These are phyloP conservation scores for Alternaria viburni DNA, from an alignment of 2,329 filamentous ascomycete species.

Conservation along the genomic window DNA sequence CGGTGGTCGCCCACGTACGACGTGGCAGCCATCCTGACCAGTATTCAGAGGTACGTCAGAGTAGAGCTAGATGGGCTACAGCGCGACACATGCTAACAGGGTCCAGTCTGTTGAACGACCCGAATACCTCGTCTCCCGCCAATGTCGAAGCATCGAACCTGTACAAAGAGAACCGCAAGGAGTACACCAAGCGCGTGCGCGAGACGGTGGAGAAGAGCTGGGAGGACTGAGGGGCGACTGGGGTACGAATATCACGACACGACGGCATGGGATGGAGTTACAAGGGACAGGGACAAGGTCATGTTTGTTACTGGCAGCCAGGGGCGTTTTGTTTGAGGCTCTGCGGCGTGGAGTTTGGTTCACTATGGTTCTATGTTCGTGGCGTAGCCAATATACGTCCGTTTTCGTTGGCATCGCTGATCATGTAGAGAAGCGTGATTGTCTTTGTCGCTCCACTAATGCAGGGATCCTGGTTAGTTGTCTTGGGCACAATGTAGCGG, in stretches of 20 bases:
- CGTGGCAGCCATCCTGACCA: slow-evolving; percentile 94
- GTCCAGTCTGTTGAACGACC: slow-evolving; percentile 87
- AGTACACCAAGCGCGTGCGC: slow-evolving; percentile 92
- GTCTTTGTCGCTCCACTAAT: background rate
- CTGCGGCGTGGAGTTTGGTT: slow-evolving; percentile 35
- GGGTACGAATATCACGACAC: slow-evolving; percentile 16
- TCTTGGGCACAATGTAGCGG: background rate
- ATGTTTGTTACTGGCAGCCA: slow-evolving; percentile 13
- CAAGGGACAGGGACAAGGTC: slow-evolving; percentile 13
- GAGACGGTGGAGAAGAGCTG: slow-evolving; percentile 99
- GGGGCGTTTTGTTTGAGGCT: slow-evolving; percentile 16
- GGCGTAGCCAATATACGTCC: slow-evolving; percentile 11
- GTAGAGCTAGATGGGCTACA: background rate
- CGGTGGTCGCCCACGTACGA: slow-evolving; percentile 99
- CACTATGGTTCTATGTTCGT: slow-evolving; percentile 14
- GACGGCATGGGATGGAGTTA: slow-evolving; percentile 29
- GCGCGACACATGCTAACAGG: slow-evolving; percentile 21
- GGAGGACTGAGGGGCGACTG: slow-evolving; percentile 70
- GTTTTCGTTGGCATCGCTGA: background rate
- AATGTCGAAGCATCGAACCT: slow-evolving; percentile 98
- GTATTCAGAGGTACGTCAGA: slow-evolving; percentile 82
- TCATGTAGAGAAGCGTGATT: background rate
- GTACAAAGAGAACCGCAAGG: slow-evolving; percentile 97
- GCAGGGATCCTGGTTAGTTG: background rate
- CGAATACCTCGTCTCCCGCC: slow-evolving; percentile 96